These are phyloP conservation scores for Wolfiporia cocos DNA, from an alignment of 1,284 basidiomycete genomes.

Conservation along the genomic window DNA sequence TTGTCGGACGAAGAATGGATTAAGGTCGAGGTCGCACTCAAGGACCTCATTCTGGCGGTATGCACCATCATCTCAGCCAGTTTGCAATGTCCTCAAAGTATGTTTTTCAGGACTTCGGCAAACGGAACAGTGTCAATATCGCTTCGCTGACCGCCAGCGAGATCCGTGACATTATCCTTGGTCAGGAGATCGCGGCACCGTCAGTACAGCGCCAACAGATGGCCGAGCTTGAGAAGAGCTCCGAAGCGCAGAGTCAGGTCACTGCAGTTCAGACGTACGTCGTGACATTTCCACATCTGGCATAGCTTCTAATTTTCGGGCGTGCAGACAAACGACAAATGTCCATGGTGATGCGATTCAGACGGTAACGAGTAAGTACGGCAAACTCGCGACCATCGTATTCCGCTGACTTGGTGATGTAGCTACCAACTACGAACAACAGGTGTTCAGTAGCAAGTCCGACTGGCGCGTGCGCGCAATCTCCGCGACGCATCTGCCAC, in stretches of 20 bases:
- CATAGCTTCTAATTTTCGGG: slow-evolving; percentile 13
- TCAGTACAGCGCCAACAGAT: slow-evolving; percentile 97
- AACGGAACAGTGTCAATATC: slow-evolving; percentile 98
- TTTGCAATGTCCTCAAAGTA: slow-evolving; percentile 8
- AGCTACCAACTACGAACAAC: slow-evolving; percentile 97
- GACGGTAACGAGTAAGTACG: slow-evolving; percentile 79
- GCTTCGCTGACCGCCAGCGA: slow-evolving; percentile 95
- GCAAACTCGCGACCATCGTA: not conserved
- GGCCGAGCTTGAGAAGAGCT: slow-evolving; percentile 97
- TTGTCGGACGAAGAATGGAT: slow-evolving; percentile 98
- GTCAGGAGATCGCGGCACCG: slow-evolving; percentile 94
- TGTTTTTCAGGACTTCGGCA: slow-evolving; percentile 78
- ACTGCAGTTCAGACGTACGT: slow-evolving; percentile 90
- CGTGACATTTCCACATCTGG: not conserved
- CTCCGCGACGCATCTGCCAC: slow-evolving; percentile 91
- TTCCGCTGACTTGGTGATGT: too few species aligned
- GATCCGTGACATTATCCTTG: slow-evolving; percentile 94
- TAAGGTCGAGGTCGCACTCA: slow-evolving; percentile 97
- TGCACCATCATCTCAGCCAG: slow-evolving; percentile 20
- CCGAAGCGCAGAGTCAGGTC: slow-evolving; percentile 91
- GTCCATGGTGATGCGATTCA: slow-evolving; percentile 97
- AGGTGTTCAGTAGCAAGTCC: slow-evolving; percentile 96
- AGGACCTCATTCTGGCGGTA: slow-evolving; percentile 85
- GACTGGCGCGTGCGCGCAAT: slow-evolving; percentile 99
- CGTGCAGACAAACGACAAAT: slow-evolving; percentile 92